These are phyloP conservation scores for Parsonsia alboflavescens DNA, from an alignment of 257 asterid genomes.

Conservation along the genomic window DNA sequence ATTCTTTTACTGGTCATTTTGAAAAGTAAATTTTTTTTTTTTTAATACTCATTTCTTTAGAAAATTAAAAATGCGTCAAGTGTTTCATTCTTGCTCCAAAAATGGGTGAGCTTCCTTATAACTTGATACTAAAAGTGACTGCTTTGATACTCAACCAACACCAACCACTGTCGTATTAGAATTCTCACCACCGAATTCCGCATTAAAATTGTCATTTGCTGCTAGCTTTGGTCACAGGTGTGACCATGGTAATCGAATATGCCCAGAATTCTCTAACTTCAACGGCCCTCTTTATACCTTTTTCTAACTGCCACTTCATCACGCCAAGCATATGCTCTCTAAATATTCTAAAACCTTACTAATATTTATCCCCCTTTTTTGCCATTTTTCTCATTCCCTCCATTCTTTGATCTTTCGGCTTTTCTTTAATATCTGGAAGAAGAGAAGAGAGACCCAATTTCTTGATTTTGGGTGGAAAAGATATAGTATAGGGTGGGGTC, in stretches of 20 bases:
- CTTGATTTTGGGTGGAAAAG: background rate
- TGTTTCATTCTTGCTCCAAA: no score
- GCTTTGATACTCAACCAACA: no score
- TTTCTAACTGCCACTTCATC: constrained; percentile 49
- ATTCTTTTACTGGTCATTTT: no score
- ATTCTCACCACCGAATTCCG: background rate
- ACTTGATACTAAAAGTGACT: no score
- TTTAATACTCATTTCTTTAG: no score
- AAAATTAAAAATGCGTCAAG: no score
- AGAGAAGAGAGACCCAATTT: no score
- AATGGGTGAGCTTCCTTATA: no score
- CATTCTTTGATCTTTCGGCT: background rate
- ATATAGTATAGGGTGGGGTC: no score
- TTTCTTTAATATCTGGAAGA: background rate
- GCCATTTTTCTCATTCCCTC: constrained; percentile 4
- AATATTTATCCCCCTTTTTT: background rate
- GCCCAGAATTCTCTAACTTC: constrained; percentile 51
- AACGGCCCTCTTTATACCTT: constrained; percentile 20
- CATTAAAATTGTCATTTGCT: constrained; percentile 2
- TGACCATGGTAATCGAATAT: constrained; percentile 50
- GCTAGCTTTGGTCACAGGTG: constrained; percentile 16
- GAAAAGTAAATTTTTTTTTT: no score
- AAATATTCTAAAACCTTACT: constrained; percentile 46
- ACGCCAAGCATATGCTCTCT: constrained; percentile 83
- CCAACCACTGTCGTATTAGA: background rate